Evolutionary conservation across 768 basidiomycete species (phyloP), one percentile per base, ranked within the genome.

Genomic region (Rhodotorula graminis): DNA sequence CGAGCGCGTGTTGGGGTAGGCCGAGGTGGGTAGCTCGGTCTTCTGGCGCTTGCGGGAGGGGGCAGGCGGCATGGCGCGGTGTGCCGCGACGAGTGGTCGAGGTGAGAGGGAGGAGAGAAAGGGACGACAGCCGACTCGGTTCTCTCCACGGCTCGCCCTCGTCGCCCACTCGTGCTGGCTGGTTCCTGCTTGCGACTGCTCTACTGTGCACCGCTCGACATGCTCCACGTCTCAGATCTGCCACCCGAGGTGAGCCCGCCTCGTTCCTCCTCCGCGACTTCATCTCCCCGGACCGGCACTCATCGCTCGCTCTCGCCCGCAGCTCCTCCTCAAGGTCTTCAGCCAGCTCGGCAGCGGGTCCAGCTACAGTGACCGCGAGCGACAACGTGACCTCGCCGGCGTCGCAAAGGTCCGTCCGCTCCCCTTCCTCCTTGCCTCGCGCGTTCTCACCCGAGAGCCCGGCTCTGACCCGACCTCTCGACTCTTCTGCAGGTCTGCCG

Each of bases 261-360:
- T 94, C 92, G 25, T 80, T 82, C 81, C 94, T 93, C 89, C 69
- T 97, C 90, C 58, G 90, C 90, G 67, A 4, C 37, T 9, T 37
- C 37, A 37, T 18, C 44, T 18, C 44, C 11, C 18, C 50, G 23
- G 19, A 50, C 4, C 23, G 1, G 23, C 23, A 5, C 50, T 11
- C 23, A 9, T 25, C 49, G 18, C 12, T 8, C 21, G 19, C 40
- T 29, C 14, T 57, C 53, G 21, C 29, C 9, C 64, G 19, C 70
- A 71, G 70, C 55, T 71, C 23, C 46, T 71, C 23, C 47, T 67
- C 12, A 46, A 29, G 5, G 50, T 71, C 15, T 29, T 50, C 10
- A 16, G 25, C 4, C 53, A 56, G 18, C 27, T 70, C 19, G 47
- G 69, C 12, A 14, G 1, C 7, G 58, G 60, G 37, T 37, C 19